These are phyloP conservation scores for Heliosperma pusillum DNA, from an alignment of 148 eudicot species.

Conservation along the genomic window DNA sequence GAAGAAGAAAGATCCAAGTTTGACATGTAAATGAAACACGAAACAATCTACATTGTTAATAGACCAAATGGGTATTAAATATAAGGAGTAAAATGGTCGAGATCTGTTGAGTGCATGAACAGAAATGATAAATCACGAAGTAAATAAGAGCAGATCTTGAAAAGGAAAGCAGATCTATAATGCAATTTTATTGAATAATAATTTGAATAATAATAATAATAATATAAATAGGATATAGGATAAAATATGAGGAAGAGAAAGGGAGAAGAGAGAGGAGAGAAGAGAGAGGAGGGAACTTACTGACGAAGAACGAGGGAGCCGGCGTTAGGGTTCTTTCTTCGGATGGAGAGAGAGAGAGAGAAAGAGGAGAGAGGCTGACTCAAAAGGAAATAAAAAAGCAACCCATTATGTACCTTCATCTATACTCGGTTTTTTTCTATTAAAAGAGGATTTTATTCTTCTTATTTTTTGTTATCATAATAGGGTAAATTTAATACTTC, in stretches of 20 bases:
- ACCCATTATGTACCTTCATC: slow-evolving; percentile 21
- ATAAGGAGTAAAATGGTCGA: neutral
- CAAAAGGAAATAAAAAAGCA: slow-evolving; percentile 28
- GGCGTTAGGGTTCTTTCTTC: slow-evolving; percentile 39
- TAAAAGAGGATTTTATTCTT: too few species aligned
- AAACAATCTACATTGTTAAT: slow-evolving; percentile 20
- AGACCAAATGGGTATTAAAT: slow-evolving; percentile 10
- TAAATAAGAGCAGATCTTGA: slow-evolving; percentile 31
- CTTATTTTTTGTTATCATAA: too few species aligned
- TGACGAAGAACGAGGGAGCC: slow-evolving; percentile 36
- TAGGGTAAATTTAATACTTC: too few species aligned
- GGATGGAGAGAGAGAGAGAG: slow-evolving; percentile 26
- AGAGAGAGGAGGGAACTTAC: slow-evolving; percentile 29
- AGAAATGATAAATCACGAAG: neutral
- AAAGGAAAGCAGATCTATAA: slow-evolving; percentile 22
- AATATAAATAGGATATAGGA: neutral
- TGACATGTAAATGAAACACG: neutral
- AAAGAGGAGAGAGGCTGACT: slow-evolving; percentile 29
- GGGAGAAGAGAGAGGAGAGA: neutral
- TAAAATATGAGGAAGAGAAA: neutral
- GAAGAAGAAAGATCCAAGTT: neutral
- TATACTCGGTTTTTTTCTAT: neutral
- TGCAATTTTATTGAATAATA: neutral
- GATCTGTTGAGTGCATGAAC: slow-evolving; percentile 26
- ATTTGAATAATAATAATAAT: neutral